phyloP scores from a whole-genome alignment of 2,329 filamentous ascomycete genomes.

The Monosporascus cannonballus region DNA sequence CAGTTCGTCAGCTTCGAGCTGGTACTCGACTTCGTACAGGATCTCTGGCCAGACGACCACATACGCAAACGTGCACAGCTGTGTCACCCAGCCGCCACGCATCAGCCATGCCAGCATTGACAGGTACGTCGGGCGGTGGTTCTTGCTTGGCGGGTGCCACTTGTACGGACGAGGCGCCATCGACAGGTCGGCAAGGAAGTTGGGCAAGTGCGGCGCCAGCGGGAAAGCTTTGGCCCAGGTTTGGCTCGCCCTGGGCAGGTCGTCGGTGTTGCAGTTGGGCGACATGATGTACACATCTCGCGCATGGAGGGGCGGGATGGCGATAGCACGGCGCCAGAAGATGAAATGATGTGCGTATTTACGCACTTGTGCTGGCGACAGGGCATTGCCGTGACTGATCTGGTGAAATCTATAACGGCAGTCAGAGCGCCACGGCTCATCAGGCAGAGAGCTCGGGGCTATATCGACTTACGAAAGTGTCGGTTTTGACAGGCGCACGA shows the following conservation, averaged over 20 bases:
- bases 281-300: constrained; percentile 88
- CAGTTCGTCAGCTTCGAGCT: constrained; percentile 61
- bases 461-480: constrained; percentile 50
- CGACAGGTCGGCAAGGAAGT: constrained; percentile 81
- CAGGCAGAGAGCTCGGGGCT: background rate
- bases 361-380: constrained; percentile 75
- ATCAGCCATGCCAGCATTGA: constrained; percentile 91
- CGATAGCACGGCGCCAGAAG: constrained; percentile 89
- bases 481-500: constrained; percentile 68
- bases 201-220: constrained; percentile 73
- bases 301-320: constrained; percentile 84
- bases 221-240: constrained; percentile 77
- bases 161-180: constrained; percentile 78
- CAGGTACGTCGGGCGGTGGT: constrained; percentile 82
- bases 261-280: constrained; percentile 75
- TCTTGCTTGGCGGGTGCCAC: constrained; percentile 76
- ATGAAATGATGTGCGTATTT: constrained; percentile 89
- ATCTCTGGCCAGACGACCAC: constrained; percentile 79
- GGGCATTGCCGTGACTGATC: constrained; percentile 62
- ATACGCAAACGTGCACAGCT: constrained; percentile 87
- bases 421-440: background rate
- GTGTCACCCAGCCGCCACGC: constrained; percentile 87
- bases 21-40: constrained; percentile 70
- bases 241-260: constrained; percentile 61
- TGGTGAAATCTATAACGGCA: constrained; percentile 49